Evolutionary conservation across 768 basidiomycete genomes (phyloP), one percentile per base, ranked within the genome.

Genomic region (Tylopilus intermedius): DNA sequence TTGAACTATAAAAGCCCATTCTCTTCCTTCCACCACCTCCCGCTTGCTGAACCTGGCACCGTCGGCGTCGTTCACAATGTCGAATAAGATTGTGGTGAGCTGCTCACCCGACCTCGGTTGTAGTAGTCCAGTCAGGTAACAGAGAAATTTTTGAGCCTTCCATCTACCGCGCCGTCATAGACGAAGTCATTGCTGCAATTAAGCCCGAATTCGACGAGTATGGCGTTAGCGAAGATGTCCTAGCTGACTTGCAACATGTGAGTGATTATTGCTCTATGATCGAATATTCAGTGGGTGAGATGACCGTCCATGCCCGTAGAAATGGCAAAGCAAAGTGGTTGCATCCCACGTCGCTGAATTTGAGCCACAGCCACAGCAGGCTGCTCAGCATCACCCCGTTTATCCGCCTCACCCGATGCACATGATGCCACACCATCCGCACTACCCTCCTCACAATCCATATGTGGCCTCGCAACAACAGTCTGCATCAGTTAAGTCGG

Each of bases 51-150:
- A 55, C 53, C 49, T 51, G 58, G 55, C 53, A 61, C 57, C 51
- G 59, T 66, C 58, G 61, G 63, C 59, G 64, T 63, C 60, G 56
- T 67, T 62, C 66, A 61, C 67, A 65, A 95, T 94, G 93, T 94
- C 92, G 56, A 95, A 95, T 86, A 94, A 94, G 79, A 91, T 93
- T 78, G 93, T 95, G 84, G 92, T 94, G 81, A 90, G 89, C 86
- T 83, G 75, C 79, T 81, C 83, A 79, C 80, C 71, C 75, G 72
- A 77, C 72, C 73, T 72, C 72, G 71, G 74, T 69, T 69, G 73
- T 78, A 76, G 78, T 81, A 81, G 78, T 76, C 68, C 68, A 72
- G 69, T 58, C 66, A 62, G 72, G 75, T 76, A 74, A 79, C 82
- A 63, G 74, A 70, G 72, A 69, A 64, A 71, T 73, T 66, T 71